phyloP scores from a whole-genome alignment of 2,329 filamentous ascomycete genomes.

The Aspergillus ustus region DNA sequence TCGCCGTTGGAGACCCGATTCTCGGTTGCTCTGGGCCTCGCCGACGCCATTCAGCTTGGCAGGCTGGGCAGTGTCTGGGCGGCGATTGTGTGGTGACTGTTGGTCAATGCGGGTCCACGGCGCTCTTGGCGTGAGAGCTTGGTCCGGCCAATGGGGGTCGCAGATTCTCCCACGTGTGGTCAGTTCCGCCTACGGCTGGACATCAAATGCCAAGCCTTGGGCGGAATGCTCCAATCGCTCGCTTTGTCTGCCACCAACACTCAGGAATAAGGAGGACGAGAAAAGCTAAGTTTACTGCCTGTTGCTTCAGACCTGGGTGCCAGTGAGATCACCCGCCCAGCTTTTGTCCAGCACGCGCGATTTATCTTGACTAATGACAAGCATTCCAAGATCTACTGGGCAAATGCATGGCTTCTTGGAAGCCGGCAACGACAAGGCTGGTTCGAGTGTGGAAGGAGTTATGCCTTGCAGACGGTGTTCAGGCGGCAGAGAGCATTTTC shows the following conservation, averaged over 20 bases:
- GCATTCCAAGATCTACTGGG: conserved; percentile 1
- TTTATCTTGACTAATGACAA: conserved; percentile 3
- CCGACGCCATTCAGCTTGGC: background rate
- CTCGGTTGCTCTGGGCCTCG: background rate
- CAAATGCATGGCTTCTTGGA: background rate
- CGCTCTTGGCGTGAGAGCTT: background rate
- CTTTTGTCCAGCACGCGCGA: background rate
- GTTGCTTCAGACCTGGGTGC: background rate
- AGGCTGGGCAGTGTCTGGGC: background rate
- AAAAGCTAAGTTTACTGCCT: background rate
- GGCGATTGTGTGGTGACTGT: background rate
- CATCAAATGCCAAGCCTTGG: background rate
- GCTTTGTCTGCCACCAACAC: background rate
- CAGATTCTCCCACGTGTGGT: background rate
- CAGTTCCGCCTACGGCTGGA: background rate
- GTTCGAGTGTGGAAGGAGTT: too few species aligned
- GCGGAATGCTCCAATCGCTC: background rate
- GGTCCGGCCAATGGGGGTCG: background rate
- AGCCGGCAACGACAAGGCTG: background rate
- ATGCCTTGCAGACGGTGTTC: background rate
- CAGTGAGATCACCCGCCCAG: background rate
- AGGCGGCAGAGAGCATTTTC: background rate
- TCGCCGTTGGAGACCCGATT: background rate
- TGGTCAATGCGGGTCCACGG: background rate
- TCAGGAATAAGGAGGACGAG: background rate